A percentile compares a stretch with the other conserved stretches of the same genome.
Evolutionary conservation across 1,139 yeast species (phyloP).

Genomic region (Pichia sp.): DNA sequence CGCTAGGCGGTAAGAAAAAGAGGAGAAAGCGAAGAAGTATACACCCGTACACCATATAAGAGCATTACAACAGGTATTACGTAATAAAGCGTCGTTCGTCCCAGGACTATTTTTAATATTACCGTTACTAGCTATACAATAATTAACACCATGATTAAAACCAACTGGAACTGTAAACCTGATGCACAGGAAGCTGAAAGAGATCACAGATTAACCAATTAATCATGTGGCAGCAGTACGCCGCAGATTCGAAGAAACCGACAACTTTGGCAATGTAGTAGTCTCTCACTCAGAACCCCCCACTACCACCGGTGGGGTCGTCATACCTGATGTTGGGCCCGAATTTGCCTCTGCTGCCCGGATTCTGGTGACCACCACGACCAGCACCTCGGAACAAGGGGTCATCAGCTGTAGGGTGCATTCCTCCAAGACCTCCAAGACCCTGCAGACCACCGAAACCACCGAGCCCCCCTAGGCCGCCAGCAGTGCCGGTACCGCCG

Average conservation of each 20-base stretch:
- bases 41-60: constrained; percentile 3
- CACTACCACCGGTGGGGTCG: constrained; percentile 19
- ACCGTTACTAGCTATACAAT: too few species aligned
- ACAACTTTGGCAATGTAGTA: too few species aligned
- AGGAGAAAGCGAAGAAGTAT: neutral
- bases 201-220: too few species aligned
- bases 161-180: too few species aligned
- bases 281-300: neutral
- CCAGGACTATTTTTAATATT: too few species aligned
- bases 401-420: constrained; percentile 51
- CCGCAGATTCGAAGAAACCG: too few species aligned
- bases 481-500: constrained; percentile 35
- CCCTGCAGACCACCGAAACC: constrained; percentile 30
- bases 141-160: too few species aligned
- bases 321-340: constrained; percentile 17
- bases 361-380: constrained; percentile 19
- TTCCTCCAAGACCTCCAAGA: constrained; percentile 40
- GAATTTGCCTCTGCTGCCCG: constrained; percentile 24
- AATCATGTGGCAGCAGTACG: too few species aligned
- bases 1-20: neutral
- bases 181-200: too few species aligned
- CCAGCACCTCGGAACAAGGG: constrained; percentile 39
- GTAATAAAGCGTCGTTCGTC: neutral
- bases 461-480: constrained; percentile 24
- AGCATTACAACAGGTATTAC: neutral